Evolutionary conservation across 805 yeast genomes (phyloP).

Genomic region (Lachancea sp.): DNA sequence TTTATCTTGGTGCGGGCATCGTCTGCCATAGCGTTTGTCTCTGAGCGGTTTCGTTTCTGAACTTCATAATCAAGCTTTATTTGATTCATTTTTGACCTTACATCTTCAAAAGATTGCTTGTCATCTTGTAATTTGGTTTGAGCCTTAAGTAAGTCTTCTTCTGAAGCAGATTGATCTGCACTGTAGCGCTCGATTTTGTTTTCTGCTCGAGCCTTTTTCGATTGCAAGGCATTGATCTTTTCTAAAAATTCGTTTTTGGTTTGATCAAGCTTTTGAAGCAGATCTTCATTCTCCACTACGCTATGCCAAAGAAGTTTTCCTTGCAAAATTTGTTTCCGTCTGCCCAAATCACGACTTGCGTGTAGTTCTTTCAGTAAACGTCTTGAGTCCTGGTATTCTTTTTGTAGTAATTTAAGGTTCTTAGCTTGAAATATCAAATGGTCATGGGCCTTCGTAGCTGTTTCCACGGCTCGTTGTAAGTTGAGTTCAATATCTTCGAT

Average conservation of each 20-base stretch:
- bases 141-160: constrained; percentile 14
- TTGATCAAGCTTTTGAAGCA: constrained; percentile 14
- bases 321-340: constrained; percentile 35
- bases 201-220: constrained; percentile 18
- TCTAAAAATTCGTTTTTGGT: constrained; percentile 14
- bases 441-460: constrained; percentile 34
- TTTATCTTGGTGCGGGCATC: constrained; percentile 18
- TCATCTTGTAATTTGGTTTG: constrained; percentile 12
- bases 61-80: constrained; percentile 17
- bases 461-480: constrained; percentile 37
- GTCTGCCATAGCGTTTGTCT: constrained; percentile 17
- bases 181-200: constrained; percentile 26
- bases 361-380: constrained; percentile 35
- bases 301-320: constrained; percentile 49
- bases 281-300: constrained; percentile 20
- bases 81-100: constrained; percentile 14
- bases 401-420: constrained; percentile 35
- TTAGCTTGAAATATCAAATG: constrained; percentile 37
- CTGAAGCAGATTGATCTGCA: constrained; percentile 16
- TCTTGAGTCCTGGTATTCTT: constrained; percentile 39
- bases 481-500: constrained; percentile 59
- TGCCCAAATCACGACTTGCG: constrained; percentile 37
- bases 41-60: constrained; percentile 19
- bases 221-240: constrained; percentile 15
- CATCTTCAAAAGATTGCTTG: constrained; percentile 17